Base-by-base conservation (phyloP, 2,329 filamentous ascomycete genomes). In the Colletotrichum phormii region DNA sequence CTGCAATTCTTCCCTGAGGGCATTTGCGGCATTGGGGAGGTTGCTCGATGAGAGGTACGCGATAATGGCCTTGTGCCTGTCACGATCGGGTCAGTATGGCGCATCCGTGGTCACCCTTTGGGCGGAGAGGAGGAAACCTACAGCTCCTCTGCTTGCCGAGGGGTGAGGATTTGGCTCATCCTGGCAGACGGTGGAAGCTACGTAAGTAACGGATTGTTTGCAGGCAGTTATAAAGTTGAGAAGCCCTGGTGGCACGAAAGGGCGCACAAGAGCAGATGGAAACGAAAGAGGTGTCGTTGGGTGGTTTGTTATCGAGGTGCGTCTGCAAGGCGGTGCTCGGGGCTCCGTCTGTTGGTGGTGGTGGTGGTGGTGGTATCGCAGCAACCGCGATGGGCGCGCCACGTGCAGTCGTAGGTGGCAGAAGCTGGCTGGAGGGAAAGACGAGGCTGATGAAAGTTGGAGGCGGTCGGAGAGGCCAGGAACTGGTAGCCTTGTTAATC, bases 41-140 rank as follows among this genome's bases (percentile, higher is more conserved):
- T 92, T 93, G 80, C 90, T 92, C 42, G 94, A 91, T 59, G 91
- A 88, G 24, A 98, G 88, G 81, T 98, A 98, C 77, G 95, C 95
- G 80, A 98, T 93, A 77, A 98, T 95, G 75, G 95, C 94, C 86
- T 97, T 97, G 88, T 98, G 94, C 80, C 95, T 97, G 84, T 24
- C 46, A 13, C 42, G 75, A 60, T 18, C 42, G n/a, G 70, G 64
- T 74, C 37, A 78, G 68, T 65, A 74, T 60, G 31, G 51, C 26
- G 60, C 31, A 49, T 64, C 42, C 49, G 35, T 57, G 42, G 37
- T 46, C 18, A 4, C 12, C 57, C 5, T 51, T 9, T 59, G 57
- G 51, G 29, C 54, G 29, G 26, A 53, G n/a, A 35, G 60, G 18
- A 22, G 24, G 64, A 55, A n/a, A 72, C 66, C 84, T 88, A 96